These are phyloP conservation scores for Cryphonectria radicalis DNA, from an alignment of 2,329 filamentous ascomycete genomes.

Conservation along the genomic window DNA sequence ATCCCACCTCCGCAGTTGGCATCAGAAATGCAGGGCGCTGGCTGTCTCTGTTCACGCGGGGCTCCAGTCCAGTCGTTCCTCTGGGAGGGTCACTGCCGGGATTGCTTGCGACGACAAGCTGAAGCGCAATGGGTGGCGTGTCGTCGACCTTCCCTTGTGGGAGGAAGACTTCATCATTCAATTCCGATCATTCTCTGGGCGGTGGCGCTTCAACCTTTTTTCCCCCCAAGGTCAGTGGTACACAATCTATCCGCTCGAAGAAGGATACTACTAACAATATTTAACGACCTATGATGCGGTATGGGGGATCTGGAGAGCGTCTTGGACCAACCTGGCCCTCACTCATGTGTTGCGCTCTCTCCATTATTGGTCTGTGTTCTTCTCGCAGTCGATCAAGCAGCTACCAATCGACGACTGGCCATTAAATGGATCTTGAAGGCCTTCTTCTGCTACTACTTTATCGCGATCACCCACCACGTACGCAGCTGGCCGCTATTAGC, in stretches of 20 bases:
- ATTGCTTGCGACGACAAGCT: slow-evolving; percentile 38
- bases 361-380: background rate
- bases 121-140: slow-evolving; percentile 42
- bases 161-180: slow-evolving; percentile 35
- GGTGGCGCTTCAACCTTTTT: slow-evolving; percentile 38
- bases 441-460: background rate
- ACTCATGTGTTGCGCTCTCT: background rate
- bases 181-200: slow-evolving; percentile 42
- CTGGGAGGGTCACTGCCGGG: slow-evolving; percentile 37
- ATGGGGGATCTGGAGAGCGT: too few species aligned
- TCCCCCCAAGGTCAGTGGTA: slow-evolving; percentile 34
- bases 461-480: background rate
- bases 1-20: slow-evolving; percentile 39
- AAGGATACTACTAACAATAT: slow-evolving; percentile 38
- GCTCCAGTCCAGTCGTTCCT: slow-evolving; percentile 34
- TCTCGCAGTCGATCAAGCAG: background rate
- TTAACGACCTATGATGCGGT: background rate
- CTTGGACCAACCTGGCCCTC: background rate
- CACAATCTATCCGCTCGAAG: slow-evolving; percentile 4
- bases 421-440: background rate
- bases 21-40: slow-evolving; percentile 41
- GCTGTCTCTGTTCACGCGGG: slow-evolving; percentile 29
- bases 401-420: background rate
- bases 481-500: background rate
- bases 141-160: slow-evolving; percentile 29